Percentiles rank a stretch among this genome's conserved stretches.
phyloP scores from a whole-genome alignment of 305 asterid species.

The Plantago lanceolata region DNA sequence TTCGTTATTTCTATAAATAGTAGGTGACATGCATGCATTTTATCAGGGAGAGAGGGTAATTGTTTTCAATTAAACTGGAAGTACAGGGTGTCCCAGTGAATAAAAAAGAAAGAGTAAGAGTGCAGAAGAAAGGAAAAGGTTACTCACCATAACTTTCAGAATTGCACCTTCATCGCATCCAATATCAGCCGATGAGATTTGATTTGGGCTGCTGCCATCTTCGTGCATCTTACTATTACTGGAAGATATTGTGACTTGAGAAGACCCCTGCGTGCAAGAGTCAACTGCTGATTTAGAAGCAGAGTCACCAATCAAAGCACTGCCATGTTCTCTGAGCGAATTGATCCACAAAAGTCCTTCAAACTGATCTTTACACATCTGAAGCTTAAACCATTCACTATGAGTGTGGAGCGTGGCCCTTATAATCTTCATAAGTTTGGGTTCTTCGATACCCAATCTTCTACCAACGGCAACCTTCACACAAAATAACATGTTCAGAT shows the following conservation, averaged over 20 bases:
- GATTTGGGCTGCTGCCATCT: conserved; percentile 73
- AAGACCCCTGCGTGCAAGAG: conserved; percentile 66
- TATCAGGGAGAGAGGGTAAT: not conserved
- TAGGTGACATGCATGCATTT: not conserved
- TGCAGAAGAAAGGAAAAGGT: not conserved
- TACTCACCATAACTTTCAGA: conserved; percentile 89
- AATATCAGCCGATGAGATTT: conserved; percentile 51
- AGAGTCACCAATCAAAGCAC: conserved; percentile 51
- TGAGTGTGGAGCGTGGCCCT: conserved; percentile 75
- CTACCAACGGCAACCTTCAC: conserved; percentile 80
- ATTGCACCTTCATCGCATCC: conserved; percentile 87
- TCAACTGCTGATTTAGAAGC: conserved; percentile 53
- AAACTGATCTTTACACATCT: conserved; percentile 93
- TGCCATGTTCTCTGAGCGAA: conserved; percentile 60
- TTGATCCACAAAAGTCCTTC: conserved; percentile 73
- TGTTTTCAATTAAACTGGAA: too few relatives aligned
- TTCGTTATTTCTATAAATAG: too few relatives aligned
- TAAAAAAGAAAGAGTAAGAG: not conserved
- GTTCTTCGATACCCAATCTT: conserved; percentile 84
- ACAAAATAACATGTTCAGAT: conserved; percentile 22
- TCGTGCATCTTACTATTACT: conserved; percentile 50
- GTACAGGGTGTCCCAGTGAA: too few relatives aligned
- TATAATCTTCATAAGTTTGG: conserved; percentile 85
- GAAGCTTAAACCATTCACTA: conserved; percentile 90
- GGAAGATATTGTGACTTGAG: conserved; percentile 64